Conservation (phyloP, 2,329 filamentous ascomycete genomes). For the Chaetomium sp. region DNA sequence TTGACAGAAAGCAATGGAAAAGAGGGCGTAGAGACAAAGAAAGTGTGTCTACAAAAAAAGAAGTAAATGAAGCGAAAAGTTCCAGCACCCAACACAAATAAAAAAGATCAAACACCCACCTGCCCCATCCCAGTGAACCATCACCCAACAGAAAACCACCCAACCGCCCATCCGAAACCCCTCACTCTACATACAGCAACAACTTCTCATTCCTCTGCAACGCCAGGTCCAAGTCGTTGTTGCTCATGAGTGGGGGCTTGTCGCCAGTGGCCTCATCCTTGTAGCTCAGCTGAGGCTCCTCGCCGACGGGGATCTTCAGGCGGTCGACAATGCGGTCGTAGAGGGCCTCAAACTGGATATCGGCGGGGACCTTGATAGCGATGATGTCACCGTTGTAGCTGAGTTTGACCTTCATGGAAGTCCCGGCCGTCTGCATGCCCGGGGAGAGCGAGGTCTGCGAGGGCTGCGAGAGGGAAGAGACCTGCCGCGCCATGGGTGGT, state of each 20-base stretch:
- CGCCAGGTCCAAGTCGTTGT: constrained; percentile 79
- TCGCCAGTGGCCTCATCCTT: constrained; percentile 79
- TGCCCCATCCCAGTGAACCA: neutral
- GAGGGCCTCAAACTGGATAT: constrained; percentile 76
- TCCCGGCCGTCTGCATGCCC: constrained; percentile 48
- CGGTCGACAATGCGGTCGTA: constrained; percentile 84
- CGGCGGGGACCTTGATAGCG: constrained; percentile 81
- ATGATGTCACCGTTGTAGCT: constrained; percentile 92
- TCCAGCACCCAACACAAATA: neutral
- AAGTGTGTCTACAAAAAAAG: neutral
- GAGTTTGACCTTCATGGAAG: constrained; percentile 88
- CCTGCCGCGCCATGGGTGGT: constrained; percentile 47
- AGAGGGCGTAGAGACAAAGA: neutral
- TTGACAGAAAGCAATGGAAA: constrained; percentile 20
- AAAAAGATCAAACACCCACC: neutral
- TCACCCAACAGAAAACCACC: neutral
- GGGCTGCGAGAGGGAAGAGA: constrained; percentile 53
- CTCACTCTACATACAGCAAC: constrained; percentile 67
- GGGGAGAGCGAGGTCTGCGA: constrained; percentile 60
- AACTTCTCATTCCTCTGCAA: constrained; percentile 85
- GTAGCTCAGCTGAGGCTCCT: constrained; percentile 80
- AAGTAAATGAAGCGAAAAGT: neutral
- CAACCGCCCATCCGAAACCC: neutral
- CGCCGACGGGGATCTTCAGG: constrained; percentile 68
- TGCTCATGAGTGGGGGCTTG: constrained; percentile 72